Conservation (phyloP, 1,284 basidiomycete genomes). For the Leccinum fallax region DNA sequence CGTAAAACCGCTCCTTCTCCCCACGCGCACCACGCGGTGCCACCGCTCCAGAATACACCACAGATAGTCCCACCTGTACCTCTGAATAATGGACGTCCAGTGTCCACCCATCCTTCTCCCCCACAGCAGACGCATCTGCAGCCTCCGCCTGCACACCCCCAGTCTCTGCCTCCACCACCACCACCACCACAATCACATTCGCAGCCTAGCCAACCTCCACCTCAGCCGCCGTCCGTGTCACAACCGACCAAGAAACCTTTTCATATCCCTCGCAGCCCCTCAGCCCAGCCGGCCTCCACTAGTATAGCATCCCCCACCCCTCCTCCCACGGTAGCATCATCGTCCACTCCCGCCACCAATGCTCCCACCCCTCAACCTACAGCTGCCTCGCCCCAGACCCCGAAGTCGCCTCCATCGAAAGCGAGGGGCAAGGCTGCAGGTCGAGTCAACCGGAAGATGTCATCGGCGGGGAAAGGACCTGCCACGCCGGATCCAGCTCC, state of each 20-base stretch:
- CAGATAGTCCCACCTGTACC: conserved; percentile 7
- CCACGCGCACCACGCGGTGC: conserved; percentile 8
- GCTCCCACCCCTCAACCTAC: conserved; percentile 57
- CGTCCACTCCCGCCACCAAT: conserved; percentile 43
- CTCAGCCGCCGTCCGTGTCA: conserved; percentile 10
- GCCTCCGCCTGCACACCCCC: conserved; percentile 28
- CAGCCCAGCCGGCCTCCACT: conserved; percentile 22
- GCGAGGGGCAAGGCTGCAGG: conserved; percentile 43
- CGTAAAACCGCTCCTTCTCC: conserved; percentile 14
- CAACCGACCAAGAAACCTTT: conserved; percentile 31
- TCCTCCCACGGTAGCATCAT: conserved; percentile 28
- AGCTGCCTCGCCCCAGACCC: conserved; percentile 51
- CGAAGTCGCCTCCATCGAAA: conserved; percentile 57
- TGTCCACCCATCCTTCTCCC: conserved; percentile 19
- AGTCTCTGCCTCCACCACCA: conserved; percentile 13
- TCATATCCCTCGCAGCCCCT: conserved; percentile 26
- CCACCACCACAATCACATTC: conserved; percentile 16
- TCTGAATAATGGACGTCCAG: conserved; percentile 21
- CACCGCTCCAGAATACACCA: conserved; percentile 21
- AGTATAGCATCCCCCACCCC: conserved; percentile 42
- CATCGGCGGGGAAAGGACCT: conserved; percentile 44
- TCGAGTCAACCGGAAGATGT: conserved; percentile 47
- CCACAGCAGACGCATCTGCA: conserved; percentile 27
- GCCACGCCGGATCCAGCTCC: conserved; percentile 35
- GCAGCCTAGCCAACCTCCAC: conserved; percentile 15